Conservation (phyloP, 2,329 filamentous ascomycete species). For the Hypoxylon sp. region DNA sequence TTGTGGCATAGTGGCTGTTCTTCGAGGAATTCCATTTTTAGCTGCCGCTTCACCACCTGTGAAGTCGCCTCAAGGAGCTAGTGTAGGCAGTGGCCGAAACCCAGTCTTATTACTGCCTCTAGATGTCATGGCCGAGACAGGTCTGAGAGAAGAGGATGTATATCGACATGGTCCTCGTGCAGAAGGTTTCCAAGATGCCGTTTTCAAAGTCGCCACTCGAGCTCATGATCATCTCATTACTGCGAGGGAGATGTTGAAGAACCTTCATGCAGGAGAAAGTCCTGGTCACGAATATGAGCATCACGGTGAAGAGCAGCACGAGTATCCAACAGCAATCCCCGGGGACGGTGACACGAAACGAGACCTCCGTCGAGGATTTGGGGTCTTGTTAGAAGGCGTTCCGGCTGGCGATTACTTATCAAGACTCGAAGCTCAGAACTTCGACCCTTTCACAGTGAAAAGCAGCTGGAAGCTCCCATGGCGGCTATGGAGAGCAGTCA, state of each 20-base stretch:
- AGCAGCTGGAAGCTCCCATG: constrained; percentile 88
- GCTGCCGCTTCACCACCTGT: constrained; percentile 77
- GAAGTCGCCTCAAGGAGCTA: constrained; percentile 59
- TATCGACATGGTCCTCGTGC: constrained; percentile 85
- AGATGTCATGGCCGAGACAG: constrained; percentile 87
- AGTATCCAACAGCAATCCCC: constrained; percentile 59
- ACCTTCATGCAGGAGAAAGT: constrained; percentile 79
- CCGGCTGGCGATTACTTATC: constrained; percentile 84
- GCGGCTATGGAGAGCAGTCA: constrained; percentile 72
- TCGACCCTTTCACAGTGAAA: constrained; percentile 81
- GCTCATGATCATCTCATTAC: constrained; percentile 98
- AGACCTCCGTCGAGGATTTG: constrained; percentile 75
- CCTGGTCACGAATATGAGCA: constrained; percentile 93
- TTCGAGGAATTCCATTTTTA: constrained; percentile 91
- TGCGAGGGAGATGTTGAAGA: constrained; percentile 89
- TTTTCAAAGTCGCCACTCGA: constrained; percentile 92
- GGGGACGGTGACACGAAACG: constrained; percentile 56
- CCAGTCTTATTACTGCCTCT: constrained; percentile 82
- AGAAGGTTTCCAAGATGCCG: constrained; percentile 85
- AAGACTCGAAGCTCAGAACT: constrained; percentile 83
- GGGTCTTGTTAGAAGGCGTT: constrained; percentile 84
- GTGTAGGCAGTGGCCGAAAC: constrained; percentile 57
- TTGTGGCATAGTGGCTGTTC: constrained; percentile 85
- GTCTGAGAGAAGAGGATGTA: constrained; percentile 89
- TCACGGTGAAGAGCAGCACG: constrained; percentile 79